Conservation (phyloP, 305 asterid species). For the Rubia occidens region DNA sequence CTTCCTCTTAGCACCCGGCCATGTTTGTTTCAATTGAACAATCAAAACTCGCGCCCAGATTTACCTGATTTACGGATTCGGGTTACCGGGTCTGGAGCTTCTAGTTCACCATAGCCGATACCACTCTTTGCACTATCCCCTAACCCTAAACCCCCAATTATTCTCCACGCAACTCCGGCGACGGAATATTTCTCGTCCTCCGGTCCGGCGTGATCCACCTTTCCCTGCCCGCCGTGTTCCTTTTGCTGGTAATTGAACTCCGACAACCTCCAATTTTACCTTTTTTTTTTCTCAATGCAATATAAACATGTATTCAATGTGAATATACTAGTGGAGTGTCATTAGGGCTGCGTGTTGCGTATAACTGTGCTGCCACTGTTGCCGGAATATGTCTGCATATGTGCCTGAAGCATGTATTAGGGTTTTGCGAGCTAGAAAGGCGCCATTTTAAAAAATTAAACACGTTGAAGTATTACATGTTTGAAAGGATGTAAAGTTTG, state of each 20-base stretch:
- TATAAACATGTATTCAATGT: not conserved
- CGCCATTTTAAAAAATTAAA: conserved; percentile 20
- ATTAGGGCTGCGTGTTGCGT: not conserved
- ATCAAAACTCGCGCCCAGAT: conserved; percentile 24
- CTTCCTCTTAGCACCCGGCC: not conserved
- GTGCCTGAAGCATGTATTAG: conserved; percentile 4
- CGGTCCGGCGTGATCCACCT: not conserved
- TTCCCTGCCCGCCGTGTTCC: not conserved
- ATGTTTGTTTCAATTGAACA: conserved; percentile 2
- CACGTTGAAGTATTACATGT: conserved; percentile 7
- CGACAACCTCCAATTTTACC: not conserved
- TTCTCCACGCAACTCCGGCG: not conserved
- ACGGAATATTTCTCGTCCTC: not conserved
- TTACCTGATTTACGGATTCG: conserved; percentile 18
- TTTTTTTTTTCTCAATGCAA: too few relatives aligned
- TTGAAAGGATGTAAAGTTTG: not conserved
- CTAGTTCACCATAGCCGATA: conserved; percentile 12
- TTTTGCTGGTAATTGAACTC: not conserved
- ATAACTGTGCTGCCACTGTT: not conserved
- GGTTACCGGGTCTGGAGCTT: conserved; percentile 21
- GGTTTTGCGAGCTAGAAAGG: conserved; percentile 16
- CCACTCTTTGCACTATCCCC: not conserved
- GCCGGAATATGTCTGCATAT: not conserved
- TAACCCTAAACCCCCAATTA: conserved; percentile 2
- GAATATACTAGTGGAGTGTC: not conserved